These are phyloP conservation scores for Flaveria floridana DNA, from an alignment of 140 eudicot genomes.

Conservation along the genomic window DNA sequence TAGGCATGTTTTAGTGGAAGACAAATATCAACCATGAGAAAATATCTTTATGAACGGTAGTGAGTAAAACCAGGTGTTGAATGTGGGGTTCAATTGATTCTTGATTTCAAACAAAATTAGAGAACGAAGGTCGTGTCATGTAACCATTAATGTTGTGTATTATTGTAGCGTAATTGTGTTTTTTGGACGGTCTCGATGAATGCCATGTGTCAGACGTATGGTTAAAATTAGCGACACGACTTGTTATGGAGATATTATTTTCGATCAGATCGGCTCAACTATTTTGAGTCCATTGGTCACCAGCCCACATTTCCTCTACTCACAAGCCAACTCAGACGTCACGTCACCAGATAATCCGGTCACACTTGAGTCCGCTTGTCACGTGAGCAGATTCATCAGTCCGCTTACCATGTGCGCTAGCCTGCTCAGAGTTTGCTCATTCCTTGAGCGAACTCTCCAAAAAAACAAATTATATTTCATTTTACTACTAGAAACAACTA, in stretches of 20 bases:
- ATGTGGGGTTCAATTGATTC: constrained; percentile 24
- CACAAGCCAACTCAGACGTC: too few relatives aligned
- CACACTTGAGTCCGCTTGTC: too few relatives aligned
- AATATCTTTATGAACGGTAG: constrained; percentile 2
- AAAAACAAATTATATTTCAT: too few relatives aligned
- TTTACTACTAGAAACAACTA: too few relatives aligned
- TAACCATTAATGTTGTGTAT: background rate
- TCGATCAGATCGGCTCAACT: background rate
- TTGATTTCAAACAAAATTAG: background rate
- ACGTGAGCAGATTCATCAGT: too few relatives aligned
- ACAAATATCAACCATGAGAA: constrained; percentile 27
- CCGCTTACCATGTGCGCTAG: too few relatives aligned
- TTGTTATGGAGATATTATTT: background rate
- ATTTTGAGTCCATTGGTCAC: too few relatives aligned
- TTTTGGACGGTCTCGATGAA: background rate
- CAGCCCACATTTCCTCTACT: too few relatives aligned
- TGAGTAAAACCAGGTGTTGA: constrained; percentile 30
- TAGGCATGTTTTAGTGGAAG: constrained; percentile 23
- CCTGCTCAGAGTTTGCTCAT: too few relatives aligned
- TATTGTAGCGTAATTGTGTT: background rate
- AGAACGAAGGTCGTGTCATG: background rate
- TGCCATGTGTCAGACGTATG: background rate
- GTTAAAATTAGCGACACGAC: background rate
- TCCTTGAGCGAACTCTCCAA: too few relatives aligned
- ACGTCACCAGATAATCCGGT: too few relatives aligned